Evolutionary conservation across 2,329 filamentous ascomycete genomes (phyloP).

Genomic region (Fusarium sp.): DNA sequence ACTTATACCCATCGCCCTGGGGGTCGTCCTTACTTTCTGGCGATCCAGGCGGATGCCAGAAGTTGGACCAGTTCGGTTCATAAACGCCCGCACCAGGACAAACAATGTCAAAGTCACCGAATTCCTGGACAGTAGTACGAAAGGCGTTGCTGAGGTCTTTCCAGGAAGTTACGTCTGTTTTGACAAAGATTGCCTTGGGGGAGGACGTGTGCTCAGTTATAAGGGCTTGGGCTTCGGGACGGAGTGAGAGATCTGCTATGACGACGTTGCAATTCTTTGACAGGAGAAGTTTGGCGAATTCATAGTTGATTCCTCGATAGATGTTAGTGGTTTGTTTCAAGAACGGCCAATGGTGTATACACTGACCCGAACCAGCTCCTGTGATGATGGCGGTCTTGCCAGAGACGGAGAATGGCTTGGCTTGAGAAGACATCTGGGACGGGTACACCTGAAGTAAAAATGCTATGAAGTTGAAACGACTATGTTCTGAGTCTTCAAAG

Average conservation of each 20-base stretch:
- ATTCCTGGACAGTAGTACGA: constrained; percentile 48
- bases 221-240: constrained; percentile 55
- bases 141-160: constrained; percentile 52
- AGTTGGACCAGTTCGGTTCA: constrained; percentile 57
- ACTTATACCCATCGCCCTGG: constrained; percentile 48
- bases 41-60: constrained; percentile 56
- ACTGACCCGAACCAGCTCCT: constrained; percentile 35
- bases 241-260: constrained; percentile 56
- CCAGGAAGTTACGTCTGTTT: constrained; percentile 60
- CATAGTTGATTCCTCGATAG: constrained; percentile 42
- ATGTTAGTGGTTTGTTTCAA: accelerated
- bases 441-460: accelerated
- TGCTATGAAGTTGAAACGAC: no score
- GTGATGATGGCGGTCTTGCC: constrained; percentile 38
- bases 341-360: accelerated
- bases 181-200: constrained; percentile 54
- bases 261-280: constrained; percentile 57
- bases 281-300: constrained; percentile 57
- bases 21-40: constrained; percentile 47
- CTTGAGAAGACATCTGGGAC: constrained; percentile 10
- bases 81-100: constrained; percentile 61
- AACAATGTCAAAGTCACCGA: constrained; percentile 55
- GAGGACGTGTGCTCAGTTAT: constrained; percentile 40
- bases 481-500: accelerated
- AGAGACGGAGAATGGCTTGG: constrained; percentile 33